Evolutionary conservation across 78 protist genomes (phyloP), one percentile per base, ranked within the genome.

Genomic region (Dictyostelium purpureum): DNA sequence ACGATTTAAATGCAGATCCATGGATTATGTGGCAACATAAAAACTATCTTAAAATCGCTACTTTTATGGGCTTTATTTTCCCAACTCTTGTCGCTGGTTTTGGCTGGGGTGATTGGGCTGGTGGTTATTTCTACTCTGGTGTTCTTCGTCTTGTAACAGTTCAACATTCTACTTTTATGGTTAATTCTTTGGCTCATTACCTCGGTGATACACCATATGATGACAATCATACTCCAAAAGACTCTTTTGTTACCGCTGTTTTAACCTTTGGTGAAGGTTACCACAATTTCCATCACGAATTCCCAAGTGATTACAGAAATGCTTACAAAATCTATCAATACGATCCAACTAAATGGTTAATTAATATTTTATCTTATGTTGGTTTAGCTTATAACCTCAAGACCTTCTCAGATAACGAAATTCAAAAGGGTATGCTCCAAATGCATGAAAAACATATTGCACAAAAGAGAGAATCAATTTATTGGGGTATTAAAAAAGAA

Each of bases 271-370:
- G 98, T 21, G 98, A 97, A 79, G 98, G 98, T 19, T 96, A 93
- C 82, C 98, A 97, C 88, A 97, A 97, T 95, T 97, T 96, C 98
- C 98, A 96, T 74, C 98, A 96, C 80, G 95, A 88, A 71, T 96
- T 96, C 90, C 96, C 98, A 63, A 16, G 66, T 16, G 98, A 96
- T 74, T 96, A 94, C 80, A 94, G 98, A 61, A 96, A 96, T 75
- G 98, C 91, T 37, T 89, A 90, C 89, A 43, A 47, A 28, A 87
- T 65, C 75, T 90, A 76, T 74, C 95, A 88, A 28, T 96, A 76
- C 42, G 98, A 96, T 66, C 98, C 97, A 38, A 89, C 96, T 85
- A 96, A 96, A 83, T 96, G 98, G 98, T 38, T 79, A 26, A 97
- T 97, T 77, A 31, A 31, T 26, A 0, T 35, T n/a, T 65, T 80